Evolutionary conservation across 768 basidiomycete species (phyloP).

Genomic region (Kwoniella botswanensis): DNA sequence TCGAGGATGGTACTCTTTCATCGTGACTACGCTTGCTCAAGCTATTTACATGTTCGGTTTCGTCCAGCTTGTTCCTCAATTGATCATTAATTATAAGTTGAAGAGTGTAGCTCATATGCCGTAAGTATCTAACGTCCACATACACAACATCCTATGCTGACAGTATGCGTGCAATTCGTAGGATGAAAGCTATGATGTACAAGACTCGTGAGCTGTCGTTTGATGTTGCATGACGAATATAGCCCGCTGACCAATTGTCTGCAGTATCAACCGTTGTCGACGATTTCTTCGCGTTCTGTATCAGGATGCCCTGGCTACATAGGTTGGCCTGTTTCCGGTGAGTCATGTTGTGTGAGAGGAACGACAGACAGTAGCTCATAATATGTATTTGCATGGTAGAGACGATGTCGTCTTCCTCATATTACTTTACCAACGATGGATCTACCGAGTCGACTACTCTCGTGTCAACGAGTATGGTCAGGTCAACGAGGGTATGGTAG

Average conservation of each 20-base stretch:
- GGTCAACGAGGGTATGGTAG: constrained; percentile 61
- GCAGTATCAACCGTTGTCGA: constrained; percentile 67
- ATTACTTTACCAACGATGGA: constrained; percentile 95
- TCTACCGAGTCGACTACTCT: constrained; percentile 92
- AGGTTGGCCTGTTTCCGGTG: constrained; percentile 35
- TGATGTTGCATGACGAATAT: background rate
- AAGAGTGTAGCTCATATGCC: constrained; percentile 97
- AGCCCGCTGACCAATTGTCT: constrained; percentile 18
- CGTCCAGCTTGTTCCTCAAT: constrained; percentile 67
- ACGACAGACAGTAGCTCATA: background rate
- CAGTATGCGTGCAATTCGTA: background rate
- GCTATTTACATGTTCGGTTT: constrained; percentile 86
- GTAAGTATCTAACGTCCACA: constrained; percentile 26
- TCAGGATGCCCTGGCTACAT: constrained; percentile 95
- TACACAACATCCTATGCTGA: constrained; percentile 11
- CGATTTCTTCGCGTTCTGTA: constrained; percentile 85
- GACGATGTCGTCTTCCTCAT: constrained; percentile 77
- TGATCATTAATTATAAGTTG: constrained; percentile 95
- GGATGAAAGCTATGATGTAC: constrained; percentile 96
- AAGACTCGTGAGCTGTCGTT: constrained; percentile 72
- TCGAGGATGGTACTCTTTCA: constrained; percentile 94
- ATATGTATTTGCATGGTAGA: constrained; percentile 29
- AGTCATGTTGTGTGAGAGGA: background rate
- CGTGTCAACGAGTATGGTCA: constrained; percentile 97
- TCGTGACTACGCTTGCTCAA: constrained; percentile 82